Conservation (phyloP, 768 basidiomycete genomes). For the Asterophora lycoperdoides region DNA sequence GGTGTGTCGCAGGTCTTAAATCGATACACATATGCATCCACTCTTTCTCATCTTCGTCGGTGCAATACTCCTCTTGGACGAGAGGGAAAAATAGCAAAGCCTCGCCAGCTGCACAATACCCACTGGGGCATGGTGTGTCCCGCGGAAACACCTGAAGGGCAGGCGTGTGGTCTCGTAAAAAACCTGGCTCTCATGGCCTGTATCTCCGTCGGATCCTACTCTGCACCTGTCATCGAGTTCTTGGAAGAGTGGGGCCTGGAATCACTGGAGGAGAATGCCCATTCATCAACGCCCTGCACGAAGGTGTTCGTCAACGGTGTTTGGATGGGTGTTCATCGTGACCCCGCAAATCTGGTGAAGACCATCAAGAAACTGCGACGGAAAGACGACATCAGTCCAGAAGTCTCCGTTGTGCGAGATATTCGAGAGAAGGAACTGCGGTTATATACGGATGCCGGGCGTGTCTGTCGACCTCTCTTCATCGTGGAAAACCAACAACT, state of each 20-base stretch:
- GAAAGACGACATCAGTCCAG: constrained; percentile 92
- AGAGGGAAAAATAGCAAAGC: constrained; percentile 98
- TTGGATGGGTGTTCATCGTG: constrained; percentile 98
- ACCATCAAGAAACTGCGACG: constrained; percentile 90
- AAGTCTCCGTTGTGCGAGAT: constrained; percentile 96
- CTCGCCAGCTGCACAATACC: constrained; percentile 97
- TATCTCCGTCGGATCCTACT: constrained; percentile 95
- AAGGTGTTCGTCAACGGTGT: constrained; percentile 99
- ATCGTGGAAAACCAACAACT: constrained; percentile 93
- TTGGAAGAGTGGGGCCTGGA: constrained; percentile 98
- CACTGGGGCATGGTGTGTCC: constrained; percentile 99
- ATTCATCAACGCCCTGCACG: constrained; percentile 76
- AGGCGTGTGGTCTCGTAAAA: constrained; percentile 98
- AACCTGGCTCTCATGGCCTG: constrained; percentile 97
- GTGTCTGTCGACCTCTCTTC: constrained; percentile 95
- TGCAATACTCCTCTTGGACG: constrained; percentile 98
- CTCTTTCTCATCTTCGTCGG: constrained; percentile 94
- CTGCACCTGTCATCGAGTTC: constrained; percentile 96
- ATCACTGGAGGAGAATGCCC: constrained; percentile 89
- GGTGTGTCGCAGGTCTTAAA: constrained; percentile 99
- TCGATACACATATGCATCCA: constrained; percentile 97
- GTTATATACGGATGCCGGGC: constrained; percentile 93
- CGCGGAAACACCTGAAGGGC: constrained; percentile 98
- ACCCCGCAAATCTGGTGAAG: constrained; percentile 87
- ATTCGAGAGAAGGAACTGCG: constrained; percentile 94